Conservation (phyloP, 768 basidiomycete species). For the Lactarius hatsudake region DNA sequence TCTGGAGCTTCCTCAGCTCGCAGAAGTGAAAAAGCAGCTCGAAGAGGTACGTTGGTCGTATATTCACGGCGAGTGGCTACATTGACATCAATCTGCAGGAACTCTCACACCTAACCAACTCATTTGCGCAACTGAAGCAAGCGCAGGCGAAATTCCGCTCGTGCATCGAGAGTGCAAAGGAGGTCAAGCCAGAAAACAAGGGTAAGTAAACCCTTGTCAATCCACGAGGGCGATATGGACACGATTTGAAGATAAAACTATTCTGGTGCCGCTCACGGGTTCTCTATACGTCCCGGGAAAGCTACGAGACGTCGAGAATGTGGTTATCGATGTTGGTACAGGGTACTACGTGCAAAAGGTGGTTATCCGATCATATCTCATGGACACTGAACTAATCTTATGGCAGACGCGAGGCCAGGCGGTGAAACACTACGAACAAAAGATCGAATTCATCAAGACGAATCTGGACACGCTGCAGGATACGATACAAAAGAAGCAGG, state of each 20-base stretch:
- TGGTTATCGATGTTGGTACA: conserved; percentile 94
- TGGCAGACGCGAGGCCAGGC: conserved; percentile 80
- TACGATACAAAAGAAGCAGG: conserved; percentile 87
- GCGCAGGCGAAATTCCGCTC: conserved; percentile 90
- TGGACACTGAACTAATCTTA: not conserved
- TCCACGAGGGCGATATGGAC: not conserved
- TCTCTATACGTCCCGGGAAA: conserved; percentile 95
- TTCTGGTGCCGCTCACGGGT: conserved; percentile 90
- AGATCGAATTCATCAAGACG: conserved; percentile 75
- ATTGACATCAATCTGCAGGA: conserved; percentile 51
- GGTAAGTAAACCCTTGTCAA: conserved; percentile 35
- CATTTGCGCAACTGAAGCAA: conserved; percentile 88
- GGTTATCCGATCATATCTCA: not conserved
- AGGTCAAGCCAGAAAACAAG: conserved; percentile 70
- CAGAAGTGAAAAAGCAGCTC: conserved; percentile 86
- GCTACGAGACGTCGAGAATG: conserved; percentile 76
- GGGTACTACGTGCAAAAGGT: conserved; percentile 98
- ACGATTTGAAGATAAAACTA: conserved; percentile 63
- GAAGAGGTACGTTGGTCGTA: conserved; percentile 58
- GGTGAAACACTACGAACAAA: conserved; percentile 71
- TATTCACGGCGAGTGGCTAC: not conserved
- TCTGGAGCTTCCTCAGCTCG: conserved; percentile 80
- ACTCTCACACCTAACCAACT: conserved; percentile 85
- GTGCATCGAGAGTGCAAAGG: conserved; percentile 76
- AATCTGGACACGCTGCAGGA: conserved; percentile 88